A percentile compares a stretch with the other conserved stretches of the same genome.
Evolutionary conservation across 108 stramenopile genomes (phyloP).

Genomic region (Fistulifera pelliculosa): DNA sequence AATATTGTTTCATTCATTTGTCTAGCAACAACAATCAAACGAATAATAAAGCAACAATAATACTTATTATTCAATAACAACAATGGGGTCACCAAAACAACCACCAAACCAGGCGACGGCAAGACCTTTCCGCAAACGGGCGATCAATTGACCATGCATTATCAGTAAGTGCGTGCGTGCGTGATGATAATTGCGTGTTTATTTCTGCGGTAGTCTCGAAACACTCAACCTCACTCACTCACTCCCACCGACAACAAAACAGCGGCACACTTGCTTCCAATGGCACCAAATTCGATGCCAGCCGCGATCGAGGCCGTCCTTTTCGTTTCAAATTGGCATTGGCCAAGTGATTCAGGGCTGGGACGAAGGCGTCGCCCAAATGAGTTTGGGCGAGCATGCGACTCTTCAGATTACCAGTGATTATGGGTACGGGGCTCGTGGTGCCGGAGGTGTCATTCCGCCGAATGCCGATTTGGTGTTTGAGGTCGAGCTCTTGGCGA

Average conservation of each 20-base stretch:
- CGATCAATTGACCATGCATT: not conserved
- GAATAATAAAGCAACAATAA: too few species aligned
- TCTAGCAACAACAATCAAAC: too few species aligned
- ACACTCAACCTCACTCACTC: too few species aligned
- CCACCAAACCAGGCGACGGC: constrained; percentile 61
- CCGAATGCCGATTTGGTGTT: constrained; percentile 77
- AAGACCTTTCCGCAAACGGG: constrained; percentile 59
- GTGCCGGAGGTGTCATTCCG: constrained; percentile 79
- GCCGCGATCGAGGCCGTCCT: constrained; percentile 65
- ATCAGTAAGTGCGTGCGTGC: too few species aligned
- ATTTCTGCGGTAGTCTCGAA: too few species aligned
- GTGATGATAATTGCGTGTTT: too few species aligned
- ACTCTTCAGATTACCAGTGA: constrained; percentile 64
- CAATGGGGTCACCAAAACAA: constrained; percentile 48
- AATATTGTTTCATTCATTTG: too few species aligned
- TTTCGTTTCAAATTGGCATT: constrained; percentile 45
- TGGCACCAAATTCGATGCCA: constrained; percentile 80
- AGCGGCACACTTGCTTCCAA: constrained; percentile 61
- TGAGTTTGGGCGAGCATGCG: constrained; percentile 74
- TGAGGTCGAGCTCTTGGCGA: constrained; percentile 60
- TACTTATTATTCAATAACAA: constrained; percentile 7
- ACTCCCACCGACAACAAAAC: too few species aligned
- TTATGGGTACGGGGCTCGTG: constrained; percentile 78
- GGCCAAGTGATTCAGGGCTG: constrained; percentile 47
- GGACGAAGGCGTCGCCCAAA: constrained; percentile 42